phyloP scores from a whole-genome alignment of 2,329 filamentous ascomycete species.

The Penicillium crustosum region DNA sequence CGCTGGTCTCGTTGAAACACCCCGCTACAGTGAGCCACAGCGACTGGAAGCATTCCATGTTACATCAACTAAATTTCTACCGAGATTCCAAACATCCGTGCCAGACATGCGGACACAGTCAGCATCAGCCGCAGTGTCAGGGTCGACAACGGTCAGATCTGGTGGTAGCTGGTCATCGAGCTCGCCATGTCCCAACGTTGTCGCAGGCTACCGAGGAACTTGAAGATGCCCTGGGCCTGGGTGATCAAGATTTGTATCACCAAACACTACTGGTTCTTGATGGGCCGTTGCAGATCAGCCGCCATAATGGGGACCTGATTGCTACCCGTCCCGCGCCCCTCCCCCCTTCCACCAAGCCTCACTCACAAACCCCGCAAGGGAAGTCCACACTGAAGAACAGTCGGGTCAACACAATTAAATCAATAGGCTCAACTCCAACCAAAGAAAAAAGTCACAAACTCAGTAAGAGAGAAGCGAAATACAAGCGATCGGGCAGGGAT shows the following conservation, averaged over 20 bases:
- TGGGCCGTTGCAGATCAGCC: constrained; percentile 35
- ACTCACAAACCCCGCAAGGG: constrained; percentile 10
- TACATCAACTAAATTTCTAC: background rate
- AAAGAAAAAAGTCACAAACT: constrained; percentile 5
- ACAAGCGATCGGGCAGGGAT: background rate
- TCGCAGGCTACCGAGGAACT: constrained; percentile 40
- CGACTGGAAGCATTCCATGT: background rate
- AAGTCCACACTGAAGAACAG: background rate
- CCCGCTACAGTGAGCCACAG: background rate
- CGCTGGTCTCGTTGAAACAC: background rate
- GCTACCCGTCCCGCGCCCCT: constrained; percentile 33
- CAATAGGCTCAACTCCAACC: background rate
- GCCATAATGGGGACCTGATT: constrained; percentile 36
- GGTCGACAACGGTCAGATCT: constrained; percentile 6
- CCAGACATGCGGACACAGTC: background rate
- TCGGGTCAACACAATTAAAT: background rate
- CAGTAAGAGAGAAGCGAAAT: constrained; percentile 2
- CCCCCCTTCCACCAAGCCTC: constrained; percentile 26
- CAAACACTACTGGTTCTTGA: constrained; percentile 23
- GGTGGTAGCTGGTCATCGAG: constrained; percentile 5
- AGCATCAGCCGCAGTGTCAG: constrained; percentile 4
- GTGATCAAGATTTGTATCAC: constrained; percentile 2
- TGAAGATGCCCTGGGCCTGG: constrained; percentile 15
- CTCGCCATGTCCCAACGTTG: constrained; percentile 24
- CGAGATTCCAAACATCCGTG: background rate